Percentiles rank a stretch among this genome's conserved stretches.
phyloP scores from a whole-genome alignment of 2,329 filamentous ascomycete species.

The Colletotrichum sp. region DNA sequence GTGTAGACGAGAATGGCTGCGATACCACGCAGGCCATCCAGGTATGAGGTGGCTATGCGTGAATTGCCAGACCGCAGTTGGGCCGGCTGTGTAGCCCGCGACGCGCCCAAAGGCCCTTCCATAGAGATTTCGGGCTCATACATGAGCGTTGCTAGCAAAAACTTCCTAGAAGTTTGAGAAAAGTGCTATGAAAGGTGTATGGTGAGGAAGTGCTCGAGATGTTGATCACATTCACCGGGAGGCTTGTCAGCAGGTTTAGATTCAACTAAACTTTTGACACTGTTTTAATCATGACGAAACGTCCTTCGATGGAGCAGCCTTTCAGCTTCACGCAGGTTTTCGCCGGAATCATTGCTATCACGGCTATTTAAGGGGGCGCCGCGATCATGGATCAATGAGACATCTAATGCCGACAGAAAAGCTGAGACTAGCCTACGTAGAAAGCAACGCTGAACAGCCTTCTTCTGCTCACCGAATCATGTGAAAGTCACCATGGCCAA shows the following conservation, averaged over 20 bases:
- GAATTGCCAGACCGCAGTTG: background rate
- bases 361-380: background rate
- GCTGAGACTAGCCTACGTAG: background rate
- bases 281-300: background rate
- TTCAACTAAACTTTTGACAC: background rate
- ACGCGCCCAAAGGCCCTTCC: background rate
- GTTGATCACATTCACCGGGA: background rate
- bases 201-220: accelerated
- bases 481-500: background rate
- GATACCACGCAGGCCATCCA: background rate
- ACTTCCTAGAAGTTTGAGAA: background rate
- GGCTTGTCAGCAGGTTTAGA: background rate
- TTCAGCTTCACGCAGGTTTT: too few species aligned
- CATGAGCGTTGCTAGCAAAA: background rate
- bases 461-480: background rate
- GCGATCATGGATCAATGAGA: background rate
- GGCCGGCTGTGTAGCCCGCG: background rate
- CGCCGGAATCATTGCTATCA: background rate
- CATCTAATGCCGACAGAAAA: background rate
- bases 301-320: background rate
- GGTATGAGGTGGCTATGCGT: background rate
- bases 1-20: background rate
- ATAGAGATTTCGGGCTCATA: background rate
- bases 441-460: background rate
- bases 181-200: background rate